Conservation (phyloP, 2,329 filamentous ascomycete genomes). For the Fonsecaea nubica region DNA sequence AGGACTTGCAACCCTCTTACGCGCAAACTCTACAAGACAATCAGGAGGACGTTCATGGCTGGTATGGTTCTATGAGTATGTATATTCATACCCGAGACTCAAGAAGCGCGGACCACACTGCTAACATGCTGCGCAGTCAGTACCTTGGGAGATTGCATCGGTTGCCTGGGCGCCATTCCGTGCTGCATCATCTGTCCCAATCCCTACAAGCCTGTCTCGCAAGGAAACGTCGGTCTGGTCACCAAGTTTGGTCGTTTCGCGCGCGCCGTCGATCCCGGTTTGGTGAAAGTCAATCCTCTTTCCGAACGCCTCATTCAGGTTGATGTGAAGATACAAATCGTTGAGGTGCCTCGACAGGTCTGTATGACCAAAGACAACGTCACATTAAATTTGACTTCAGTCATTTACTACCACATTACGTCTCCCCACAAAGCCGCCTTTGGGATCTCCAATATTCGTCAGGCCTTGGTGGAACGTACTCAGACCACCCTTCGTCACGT, state of each 20-base stretch:
- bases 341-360: conserved; percentile 90
- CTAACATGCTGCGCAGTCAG: conserved; percentile 63
- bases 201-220: conserved; percentile 88
- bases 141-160: conserved; percentile 73
- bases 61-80: conserved; percentile 88
- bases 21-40: conserved; percentile 69
- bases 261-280: conserved; percentile 92
- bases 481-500: conserved; percentile 98
- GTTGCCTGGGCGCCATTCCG: conserved; percentile 82
- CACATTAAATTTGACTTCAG: conserved; percentile 87
- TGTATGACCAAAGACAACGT: conserved; percentile 99
- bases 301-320: conserved; percentile 88
- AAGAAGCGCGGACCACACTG: neutral
- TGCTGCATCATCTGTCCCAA: conserved; percentile 94
- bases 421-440: conserved; percentile 97
- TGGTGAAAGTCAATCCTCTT: conserved; percentile 96
- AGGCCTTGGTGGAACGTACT: conserved; percentile 96
- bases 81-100: conserved; percentile 34
- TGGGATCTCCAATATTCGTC: conserved; percentile 90
- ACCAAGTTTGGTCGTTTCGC: conserved; percentile 95
- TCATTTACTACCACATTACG: conserved; percentile 98
- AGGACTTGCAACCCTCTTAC: conserved; percentile 85
- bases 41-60: conserved; percentile 76
- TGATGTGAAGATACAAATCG: conserved; percentile 99
- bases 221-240: conserved; percentile 93